phyloP scores from a whole-genome alignment of 495 filamentous ascomycete genomes.

The Amphirosellinia nigrospora region DNA sequence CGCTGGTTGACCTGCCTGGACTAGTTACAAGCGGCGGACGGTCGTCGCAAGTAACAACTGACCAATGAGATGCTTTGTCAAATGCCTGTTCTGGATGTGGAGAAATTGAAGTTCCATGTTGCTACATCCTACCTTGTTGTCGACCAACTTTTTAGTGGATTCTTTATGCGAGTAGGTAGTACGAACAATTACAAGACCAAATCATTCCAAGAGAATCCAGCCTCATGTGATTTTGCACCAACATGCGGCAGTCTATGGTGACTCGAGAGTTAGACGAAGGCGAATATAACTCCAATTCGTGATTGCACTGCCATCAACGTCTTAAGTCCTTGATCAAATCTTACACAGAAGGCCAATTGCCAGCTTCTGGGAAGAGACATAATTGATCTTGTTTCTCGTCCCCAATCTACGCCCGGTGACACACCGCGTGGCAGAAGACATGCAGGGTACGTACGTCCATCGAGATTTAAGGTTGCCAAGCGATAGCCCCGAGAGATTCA shows the following conservation, averaged over 20 bases:
- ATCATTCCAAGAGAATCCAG: background rate
- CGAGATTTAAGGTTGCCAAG: background rate
- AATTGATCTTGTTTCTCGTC: background rate
- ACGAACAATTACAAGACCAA: background rate
- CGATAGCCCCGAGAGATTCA: background rate
- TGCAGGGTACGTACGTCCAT: too few relatives aligned
- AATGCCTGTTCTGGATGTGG: slow-evolving; percentile 12
- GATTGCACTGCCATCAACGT: background rate
- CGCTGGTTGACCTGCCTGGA: slow-evolving; percentile 14
- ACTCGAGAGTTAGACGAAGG: background rate
- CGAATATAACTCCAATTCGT: background rate
- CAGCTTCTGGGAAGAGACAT: background rate
- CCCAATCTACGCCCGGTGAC: background rate
- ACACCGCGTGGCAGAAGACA: too few relatives aligned
- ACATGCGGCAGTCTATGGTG: background rate
- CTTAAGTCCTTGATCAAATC: background rate
- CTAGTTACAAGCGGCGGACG: background rate
- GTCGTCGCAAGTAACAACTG: background rate
- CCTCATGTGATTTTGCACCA: background rate
- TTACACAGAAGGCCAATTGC: background rate
- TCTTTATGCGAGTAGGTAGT: background rate
- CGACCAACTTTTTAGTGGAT: background rate
- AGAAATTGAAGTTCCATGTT: background rate
- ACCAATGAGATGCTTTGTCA: slow-evolving; percentile 4
- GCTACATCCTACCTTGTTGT: background rate